A percentile compares a stretch with the other conserved stretches of the same genome.
Conservation (phyloP, 208 protist species). For the Leishmania gerbilli region DNA sequence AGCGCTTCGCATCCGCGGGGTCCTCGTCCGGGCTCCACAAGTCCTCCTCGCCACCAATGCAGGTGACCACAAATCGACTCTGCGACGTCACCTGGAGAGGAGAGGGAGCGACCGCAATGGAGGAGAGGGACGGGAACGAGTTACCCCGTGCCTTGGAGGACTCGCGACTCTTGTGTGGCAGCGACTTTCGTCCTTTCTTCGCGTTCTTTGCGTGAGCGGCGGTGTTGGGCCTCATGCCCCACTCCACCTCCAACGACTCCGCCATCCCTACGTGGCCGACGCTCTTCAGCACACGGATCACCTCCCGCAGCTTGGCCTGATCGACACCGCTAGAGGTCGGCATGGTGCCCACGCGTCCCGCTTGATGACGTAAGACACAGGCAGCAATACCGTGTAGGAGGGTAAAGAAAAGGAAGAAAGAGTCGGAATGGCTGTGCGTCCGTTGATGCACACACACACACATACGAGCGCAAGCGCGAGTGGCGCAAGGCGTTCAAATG, state of each 20-base stretch:
- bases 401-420: neutral
- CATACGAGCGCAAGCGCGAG: neutral
- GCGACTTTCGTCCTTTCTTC: conserved; percentile 25
- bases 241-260: conserved; percentile 31
- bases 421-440: neutral
- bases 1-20: conserved; percentile 6
- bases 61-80: conserved; percentile 37
- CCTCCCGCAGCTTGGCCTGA: conserved; percentile 28
- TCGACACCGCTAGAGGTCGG: conserved; percentile 24
- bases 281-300: conserved; percentile 29
- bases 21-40: conserved; percentile 34
- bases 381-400: neutral
- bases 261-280: conserved; percentile 21
- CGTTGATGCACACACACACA: neutral
- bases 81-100: conserved; percentile 13
- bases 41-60: conserved; percentile 44
- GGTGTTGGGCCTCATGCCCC: conserved; percentile 21
- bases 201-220: conserved; percentile 5
- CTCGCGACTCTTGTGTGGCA: conserved; percentile 28
- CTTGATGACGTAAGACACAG: neutral
- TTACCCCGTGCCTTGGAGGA: conserved; percentile 25
- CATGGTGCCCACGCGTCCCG: conserved; percentile 5
- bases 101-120: neutral
- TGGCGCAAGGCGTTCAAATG: neutral
- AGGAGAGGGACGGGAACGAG: conserved; percentile 15